Evolutionary conservation across 2,329 filamentous ascomycete genomes (phyloP).

Genomic region (Reticulascus tulasneorum): DNA sequence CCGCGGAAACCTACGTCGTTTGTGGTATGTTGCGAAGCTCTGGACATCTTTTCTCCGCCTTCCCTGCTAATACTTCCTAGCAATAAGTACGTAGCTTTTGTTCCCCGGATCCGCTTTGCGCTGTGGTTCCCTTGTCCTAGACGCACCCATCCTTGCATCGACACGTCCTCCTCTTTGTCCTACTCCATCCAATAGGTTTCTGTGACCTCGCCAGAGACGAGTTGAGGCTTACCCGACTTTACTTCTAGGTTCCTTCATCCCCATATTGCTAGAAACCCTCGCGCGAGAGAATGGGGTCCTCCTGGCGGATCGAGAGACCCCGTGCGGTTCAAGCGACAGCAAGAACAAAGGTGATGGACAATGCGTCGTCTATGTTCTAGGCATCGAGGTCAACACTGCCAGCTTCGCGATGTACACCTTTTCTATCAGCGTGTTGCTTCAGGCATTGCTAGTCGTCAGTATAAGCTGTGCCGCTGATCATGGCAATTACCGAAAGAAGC

Average conservation of each 20-base stretch:
- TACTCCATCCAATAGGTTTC: no score
- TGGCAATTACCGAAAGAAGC: constrained; percentile 83
- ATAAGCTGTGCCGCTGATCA: constrained; percentile 97
- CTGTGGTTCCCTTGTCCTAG: no score
- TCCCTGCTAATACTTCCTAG: constrained; percentile 9
- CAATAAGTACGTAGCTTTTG: constrained; percentile 22
- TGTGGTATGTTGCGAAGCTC: constrained; percentile 80
- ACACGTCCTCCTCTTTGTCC: no score
- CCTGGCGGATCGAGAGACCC: constrained; percentile 68
- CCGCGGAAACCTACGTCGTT: constrained; percentile 92
- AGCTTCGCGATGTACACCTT: constrained; percentile 99
- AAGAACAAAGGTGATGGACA: constrained; percentile 52
- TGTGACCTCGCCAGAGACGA: no score
- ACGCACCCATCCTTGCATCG: no score
- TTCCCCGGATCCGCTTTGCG: no score
- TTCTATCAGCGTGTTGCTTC: constrained; percentile 82
- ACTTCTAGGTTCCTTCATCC: constrained; percentile 78
- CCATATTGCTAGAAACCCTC: constrained; percentile 89
- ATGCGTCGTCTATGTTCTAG: constrained; percentile 79
- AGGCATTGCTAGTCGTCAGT: constrained; percentile 87
- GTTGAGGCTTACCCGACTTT: constrained; percentile 7
- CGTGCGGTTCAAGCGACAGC: constrained; percentile 65
- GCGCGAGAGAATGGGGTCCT: constrained; percentile 89
- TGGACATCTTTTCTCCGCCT: background rate
- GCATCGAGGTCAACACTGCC: constrained; percentile 86